These are phyloP conservation scores for Arabidopsis arenosa DNA, from an alignment of 345 rosid genomes.

Conservation along the genomic window DNA sequence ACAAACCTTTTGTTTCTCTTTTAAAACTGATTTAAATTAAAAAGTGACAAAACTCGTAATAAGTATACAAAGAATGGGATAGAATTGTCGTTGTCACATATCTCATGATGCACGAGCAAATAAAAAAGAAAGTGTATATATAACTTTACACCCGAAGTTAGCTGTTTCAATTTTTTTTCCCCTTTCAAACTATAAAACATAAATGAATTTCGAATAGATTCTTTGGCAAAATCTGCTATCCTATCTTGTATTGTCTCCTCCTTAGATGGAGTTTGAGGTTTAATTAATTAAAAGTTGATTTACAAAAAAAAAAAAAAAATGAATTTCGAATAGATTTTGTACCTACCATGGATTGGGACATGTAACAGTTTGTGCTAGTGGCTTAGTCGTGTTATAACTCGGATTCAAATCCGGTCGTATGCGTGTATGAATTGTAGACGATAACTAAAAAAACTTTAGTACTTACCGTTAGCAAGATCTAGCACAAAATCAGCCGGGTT, in stretches of 20 bases:
- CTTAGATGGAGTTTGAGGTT: too few species aligned
- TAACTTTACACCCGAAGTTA: constrained; percentile 33
- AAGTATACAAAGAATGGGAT: constrained; percentile 33
- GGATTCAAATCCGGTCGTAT: not conserved
- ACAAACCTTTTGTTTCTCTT: constrained; percentile 11
- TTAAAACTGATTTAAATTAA: not conserved
- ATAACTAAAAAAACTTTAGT: not conserved
- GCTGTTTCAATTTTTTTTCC: constrained; percentile 8
- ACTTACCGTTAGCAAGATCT: constrained; percentile 89
- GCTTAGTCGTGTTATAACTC: not conserved
- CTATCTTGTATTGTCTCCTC: too few species aligned
- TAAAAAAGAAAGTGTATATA: not conserved
- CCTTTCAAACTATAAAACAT: not conserved
- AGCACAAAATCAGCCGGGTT: constrained; percentile 94
- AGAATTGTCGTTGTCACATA: constrained; percentile 39
- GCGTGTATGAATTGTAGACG: not conserved
- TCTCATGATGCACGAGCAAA: constrained; percentile 45
- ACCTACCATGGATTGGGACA: constrained; percentile 11
- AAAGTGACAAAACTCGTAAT: constrained; percentile 20
- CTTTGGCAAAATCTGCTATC: too few species aligned
- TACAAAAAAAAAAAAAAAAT: too few species aligned
- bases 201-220: not conserved
- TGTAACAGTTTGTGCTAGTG: not conserved
- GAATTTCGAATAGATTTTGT: not conserved
- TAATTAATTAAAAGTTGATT: too few species aligned